Evolutionary conservation across 2,329 filamentous ascomycete genomes (phyloP).

Genomic region (Phoma sp.): DNA sequence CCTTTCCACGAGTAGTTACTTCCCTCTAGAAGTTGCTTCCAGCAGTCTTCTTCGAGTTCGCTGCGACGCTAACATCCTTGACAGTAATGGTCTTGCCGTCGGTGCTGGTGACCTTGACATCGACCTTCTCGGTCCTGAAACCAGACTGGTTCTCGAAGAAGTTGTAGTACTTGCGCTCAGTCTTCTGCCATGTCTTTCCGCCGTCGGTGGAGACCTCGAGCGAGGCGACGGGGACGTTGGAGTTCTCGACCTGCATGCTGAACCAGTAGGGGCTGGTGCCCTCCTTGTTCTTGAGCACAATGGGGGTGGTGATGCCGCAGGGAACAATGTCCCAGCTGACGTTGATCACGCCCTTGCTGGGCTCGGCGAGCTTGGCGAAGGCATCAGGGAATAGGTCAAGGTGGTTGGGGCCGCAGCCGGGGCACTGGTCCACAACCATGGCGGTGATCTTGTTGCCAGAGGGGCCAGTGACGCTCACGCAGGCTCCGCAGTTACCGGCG

Average conservation of each 20-base stretch:
- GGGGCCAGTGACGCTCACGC: conserved; percentile 66
- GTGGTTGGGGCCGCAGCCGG: conserved; percentile 61
- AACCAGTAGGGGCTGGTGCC: conserved; percentile 63
- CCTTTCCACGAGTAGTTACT: not conserved
- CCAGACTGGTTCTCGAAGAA: conserved; percentile 68
- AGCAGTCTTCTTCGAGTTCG: conserved; percentile 35
- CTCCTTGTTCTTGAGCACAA: conserved; percentile 62
- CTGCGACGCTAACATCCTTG: conserved; percentile 58
- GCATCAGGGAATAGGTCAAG: conserved; percentile 64
- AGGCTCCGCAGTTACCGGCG: conserved; percentile 66
- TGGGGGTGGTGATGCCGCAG: conserved; percentile 60
- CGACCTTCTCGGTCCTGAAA: conserved; percentile 62
- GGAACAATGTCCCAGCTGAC: conserved; percentile 59
- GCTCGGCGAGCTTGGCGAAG: conserved; percentile 57
- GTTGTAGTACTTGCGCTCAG: conserved; percentile 61
- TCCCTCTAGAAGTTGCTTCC: conserved; percentile 42
- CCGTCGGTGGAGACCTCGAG: conserved; percentile 69
- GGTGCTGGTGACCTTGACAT: conserved; percentile 63
- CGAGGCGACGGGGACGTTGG: conserved; percentile 62
- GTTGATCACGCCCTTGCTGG: conserved; percentile 57
- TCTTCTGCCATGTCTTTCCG: conserved; percentile 65
- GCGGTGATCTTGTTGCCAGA: conserved; percentile 66
- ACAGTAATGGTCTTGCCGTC: conserved; percentile 62
- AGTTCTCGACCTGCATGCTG: conserved; percentile 70
- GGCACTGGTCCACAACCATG: conserved; percentile 70